Evolutionary conservation across 306 rosid genomes (phyloP).

Genomic region (Dicorynia guianensis): DNA sequence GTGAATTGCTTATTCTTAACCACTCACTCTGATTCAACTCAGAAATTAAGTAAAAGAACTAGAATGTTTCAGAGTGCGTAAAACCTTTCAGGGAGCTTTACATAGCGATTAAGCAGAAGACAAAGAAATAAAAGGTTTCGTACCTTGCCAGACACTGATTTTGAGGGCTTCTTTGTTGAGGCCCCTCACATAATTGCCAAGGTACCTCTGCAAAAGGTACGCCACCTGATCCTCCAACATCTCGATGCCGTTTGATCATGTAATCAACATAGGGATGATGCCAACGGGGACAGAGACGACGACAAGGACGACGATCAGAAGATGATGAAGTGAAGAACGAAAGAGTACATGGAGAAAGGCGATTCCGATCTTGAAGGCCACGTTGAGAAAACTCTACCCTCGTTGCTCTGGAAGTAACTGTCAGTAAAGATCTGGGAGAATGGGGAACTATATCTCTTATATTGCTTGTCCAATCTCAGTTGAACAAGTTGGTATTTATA

Average conservation of each 20-base stretch:
- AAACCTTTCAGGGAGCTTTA: neutral
- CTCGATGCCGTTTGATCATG: constrained; percentile 47
- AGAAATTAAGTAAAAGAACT: constrained; percentile 25
- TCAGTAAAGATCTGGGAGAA: neutral
- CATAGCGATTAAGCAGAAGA: constrained; percentile 20
- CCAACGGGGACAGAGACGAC: constrained; percentile 26
- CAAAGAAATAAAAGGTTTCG: constrained; percentile 1
- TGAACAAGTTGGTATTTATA: constrained; percentile 2
- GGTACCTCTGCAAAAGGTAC: constrained; percentile 91
- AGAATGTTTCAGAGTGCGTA: neutral
- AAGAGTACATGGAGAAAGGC: neutral
- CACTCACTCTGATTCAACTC: constrained; percentile 39
- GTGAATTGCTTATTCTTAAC: constrained; percentile 1
- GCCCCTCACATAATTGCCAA: constrained; percentile 91
- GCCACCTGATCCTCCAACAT: constrained; percentile 99
- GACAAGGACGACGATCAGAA: neutral
- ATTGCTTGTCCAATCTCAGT: constrained; percentile 9
- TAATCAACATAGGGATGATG: constrained; percentile 34
- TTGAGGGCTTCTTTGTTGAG: constrained; percentile 97
- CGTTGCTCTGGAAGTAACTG: constrained; percentile 21
- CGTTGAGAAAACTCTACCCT: constrained; percentile 19
- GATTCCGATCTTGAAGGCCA: constrained; percentile 54
- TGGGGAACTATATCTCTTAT: neutral
- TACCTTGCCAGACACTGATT: constrained; percentile 98
- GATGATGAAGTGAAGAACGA: neutral